Evolutionary conservation across 345 rosid genomes (phyloP), one percentile per base, ranked within the genome.

Genomic region (Lagerstroemia speciosa): DNA sequence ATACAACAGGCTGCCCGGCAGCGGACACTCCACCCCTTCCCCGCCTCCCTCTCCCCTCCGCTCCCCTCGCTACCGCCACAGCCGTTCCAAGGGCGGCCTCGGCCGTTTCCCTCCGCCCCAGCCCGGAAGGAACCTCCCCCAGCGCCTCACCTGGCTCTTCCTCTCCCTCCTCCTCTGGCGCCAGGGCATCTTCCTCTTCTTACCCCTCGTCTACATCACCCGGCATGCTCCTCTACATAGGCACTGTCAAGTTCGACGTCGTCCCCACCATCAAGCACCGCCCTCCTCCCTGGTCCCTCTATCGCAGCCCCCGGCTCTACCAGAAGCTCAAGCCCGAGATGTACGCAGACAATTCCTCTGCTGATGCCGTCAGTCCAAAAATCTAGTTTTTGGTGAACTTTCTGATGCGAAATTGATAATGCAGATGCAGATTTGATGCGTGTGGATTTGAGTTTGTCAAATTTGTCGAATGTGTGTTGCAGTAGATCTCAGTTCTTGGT

Each of bases 221-320:
- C 27, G 92, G 94, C 41, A 95, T 95, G 99, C 83, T 92, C 19
- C 88, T 95, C 38, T 92, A 88, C 78, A 90, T 95, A 97, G 97
- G 99, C 46, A 83, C 97, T 29, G 86, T 86, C 27, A 90, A 96
- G 12, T 87, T 95, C 74, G 97, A 92, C 61, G 88, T 80, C 34
- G 92, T 78, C 50, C 97, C 94, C 2, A n/a, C 82, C 19, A 79
- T 95, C 34, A 76, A 64, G 46, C 91, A 83, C 31, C 82, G 80
- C 10, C 86, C 93, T 36, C 86, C 93, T 6, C 85, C 97, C 6
- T 98, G 98, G 63, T 95, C 99, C 48, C 80, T 92, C 29, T 95
- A 95, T 46, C 83, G 89, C 74, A 92, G 97, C 69, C 98, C 99
- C 2, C 98, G 87, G 87, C 75, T 92, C 64, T 95, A 92, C 74